These are phyloP conservation scores for Saccharata proteae DNA, from an alignment of 2,329 filamentous ascomycete species.

Conservation along the genomic window DNA sequence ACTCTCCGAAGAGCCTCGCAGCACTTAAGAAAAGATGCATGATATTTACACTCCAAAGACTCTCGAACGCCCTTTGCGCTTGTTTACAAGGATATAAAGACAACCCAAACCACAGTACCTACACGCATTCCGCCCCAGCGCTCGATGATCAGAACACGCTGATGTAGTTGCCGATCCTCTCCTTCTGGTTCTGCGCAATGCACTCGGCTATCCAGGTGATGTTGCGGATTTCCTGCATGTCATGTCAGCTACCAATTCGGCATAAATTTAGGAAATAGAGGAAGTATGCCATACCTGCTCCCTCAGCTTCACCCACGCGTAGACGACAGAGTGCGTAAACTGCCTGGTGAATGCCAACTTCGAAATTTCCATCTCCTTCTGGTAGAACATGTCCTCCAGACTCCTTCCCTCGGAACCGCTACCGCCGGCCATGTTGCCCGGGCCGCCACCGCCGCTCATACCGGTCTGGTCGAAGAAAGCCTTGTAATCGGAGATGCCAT, in stretches of 20 bases:
- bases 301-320: slow-evolving; percentile 93
- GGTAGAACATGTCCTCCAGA: slow-evolving; percentile 94
- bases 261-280: neutral
- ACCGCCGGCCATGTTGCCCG: slow-evolving; percentile 77
- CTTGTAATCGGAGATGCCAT: slow-evolving; percentile 89
- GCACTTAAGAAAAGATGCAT: too few species aligned
- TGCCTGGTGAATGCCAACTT: slow-evolving; percentile 92
- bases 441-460: slow-evolving; percentile 56
- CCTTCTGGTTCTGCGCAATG: slow-evolving; percentile 99
- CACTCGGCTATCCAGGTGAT: slow-evolving; percentile 99
- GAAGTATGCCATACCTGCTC: slow-evolving; percentile 64
- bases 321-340: slow-evolving; percentile 89
- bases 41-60: too few species aligned
- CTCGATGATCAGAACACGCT: slow-evolving; percentile 75
- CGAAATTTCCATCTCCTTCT: slow-evolving; percentile 98
- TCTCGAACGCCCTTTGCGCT: too few species aligned
- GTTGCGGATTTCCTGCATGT: slow-evolving; percentile 82
- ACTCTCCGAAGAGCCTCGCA: too few species aligned
- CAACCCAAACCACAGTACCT: too few species aligned
- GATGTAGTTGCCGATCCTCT: slow-evolving; percentile 97
- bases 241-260: slow-evolving; percentile 10
- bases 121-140: too few species aligned
- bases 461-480: slow-evolving; percentile 89
- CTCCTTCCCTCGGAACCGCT: slow-evolving; percentile 74
- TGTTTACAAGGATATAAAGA: too few species aligned